Evolutionary conservation across 345 rosid genomes (phyloP).

Genomic region (Viola odorata): DNA sequence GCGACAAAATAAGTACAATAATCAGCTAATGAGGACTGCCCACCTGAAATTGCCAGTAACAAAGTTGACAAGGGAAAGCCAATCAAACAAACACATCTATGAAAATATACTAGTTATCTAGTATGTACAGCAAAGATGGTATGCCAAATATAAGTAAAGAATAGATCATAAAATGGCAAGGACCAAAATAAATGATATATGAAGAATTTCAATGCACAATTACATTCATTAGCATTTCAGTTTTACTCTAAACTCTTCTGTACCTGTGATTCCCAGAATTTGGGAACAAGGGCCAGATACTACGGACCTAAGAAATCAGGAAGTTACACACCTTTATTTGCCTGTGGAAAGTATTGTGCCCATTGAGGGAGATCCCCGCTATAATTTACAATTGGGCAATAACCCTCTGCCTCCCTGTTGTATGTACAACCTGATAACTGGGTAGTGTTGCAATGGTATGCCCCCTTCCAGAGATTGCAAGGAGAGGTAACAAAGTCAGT

Average conservation of each 20-base stretch:
- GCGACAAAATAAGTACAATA: slow-evolving; percentile 98
- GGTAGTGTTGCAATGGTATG: slow-evolving; percentile 89
- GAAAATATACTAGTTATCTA: too few species aligned
- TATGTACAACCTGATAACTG: slow-evolving; percentile 96
- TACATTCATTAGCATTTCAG: neutral
- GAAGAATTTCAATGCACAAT: neutral
- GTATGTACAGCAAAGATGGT: too few species aligned
- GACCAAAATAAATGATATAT: neutral
- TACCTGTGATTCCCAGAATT: neutral
- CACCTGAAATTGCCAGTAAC: slow-evolving; percentile 53
- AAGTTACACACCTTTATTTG: slow-evolving; percentile 68
- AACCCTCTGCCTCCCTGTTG: slow-evolving; percentile 99
- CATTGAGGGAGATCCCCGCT: slow-evolving; percentile 90
- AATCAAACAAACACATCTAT: neutral
- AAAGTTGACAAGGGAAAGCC: slow-evolving; percentile 7
- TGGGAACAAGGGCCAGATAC: neutral
- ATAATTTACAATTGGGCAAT: slow-evolving; percentile 92
- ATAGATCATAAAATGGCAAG: too few species aligned
- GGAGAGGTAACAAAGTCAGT: slow-evolving; percentile 85
- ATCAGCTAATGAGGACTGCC: slow-evolving; percentile 97
- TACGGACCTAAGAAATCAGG: too few species aligned
- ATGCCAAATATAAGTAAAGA: neutral
- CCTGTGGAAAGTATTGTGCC: slow-evolving; percentile 96
- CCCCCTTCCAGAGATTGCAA: slow-evolving; percentile 95
- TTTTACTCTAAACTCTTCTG: neutral